Conservation (phyloP, 371 early-diverging fungal species). For the Synchytrium microbalum region DNA sequence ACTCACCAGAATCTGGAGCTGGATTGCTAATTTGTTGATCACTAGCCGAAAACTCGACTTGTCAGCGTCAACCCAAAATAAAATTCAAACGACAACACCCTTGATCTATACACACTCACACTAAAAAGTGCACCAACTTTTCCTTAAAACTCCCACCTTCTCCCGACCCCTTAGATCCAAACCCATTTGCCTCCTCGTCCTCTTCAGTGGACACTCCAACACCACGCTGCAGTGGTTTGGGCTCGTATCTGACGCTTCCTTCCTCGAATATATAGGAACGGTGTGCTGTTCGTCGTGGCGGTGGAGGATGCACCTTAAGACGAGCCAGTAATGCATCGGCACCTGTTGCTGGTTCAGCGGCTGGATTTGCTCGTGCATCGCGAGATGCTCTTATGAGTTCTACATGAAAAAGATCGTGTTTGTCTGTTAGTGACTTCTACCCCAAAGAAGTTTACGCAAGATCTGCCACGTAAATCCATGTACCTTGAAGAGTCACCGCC, state of each 20-base stretch:
- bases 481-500: background rate
- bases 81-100: slow-evolving; percentile 4
- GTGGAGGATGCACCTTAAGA: background rate
- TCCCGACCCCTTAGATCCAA: background rate
- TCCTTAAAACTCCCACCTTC: slow-evolving; percentile 25
- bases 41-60: background rate
- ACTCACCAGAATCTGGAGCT: slow-evolving; percentile 8
- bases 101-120: slow-evolving; percentile 17
- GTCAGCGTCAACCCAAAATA: background rate
- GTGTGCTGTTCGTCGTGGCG: background rate
- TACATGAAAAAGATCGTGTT: background rate
- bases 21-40: slow-evolving; percentile 7
- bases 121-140: slow-evolving; percentile 37
- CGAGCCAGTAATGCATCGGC: slow-evolving; percentile 1
- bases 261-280: background rate
- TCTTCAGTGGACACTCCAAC: background rate
- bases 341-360: background rate
- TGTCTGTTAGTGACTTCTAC: background rate
- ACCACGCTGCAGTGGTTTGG: background rate
- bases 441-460: background rate
- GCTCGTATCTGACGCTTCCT: background rate
- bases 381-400: background rate
- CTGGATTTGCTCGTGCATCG: background rate
- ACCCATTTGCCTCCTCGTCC: background rate
- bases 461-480: too few relatives aligned